phyloP scores from a whole-genome alignment of 805 yeast genomes.

The Candida namnaoensis region DNA sequence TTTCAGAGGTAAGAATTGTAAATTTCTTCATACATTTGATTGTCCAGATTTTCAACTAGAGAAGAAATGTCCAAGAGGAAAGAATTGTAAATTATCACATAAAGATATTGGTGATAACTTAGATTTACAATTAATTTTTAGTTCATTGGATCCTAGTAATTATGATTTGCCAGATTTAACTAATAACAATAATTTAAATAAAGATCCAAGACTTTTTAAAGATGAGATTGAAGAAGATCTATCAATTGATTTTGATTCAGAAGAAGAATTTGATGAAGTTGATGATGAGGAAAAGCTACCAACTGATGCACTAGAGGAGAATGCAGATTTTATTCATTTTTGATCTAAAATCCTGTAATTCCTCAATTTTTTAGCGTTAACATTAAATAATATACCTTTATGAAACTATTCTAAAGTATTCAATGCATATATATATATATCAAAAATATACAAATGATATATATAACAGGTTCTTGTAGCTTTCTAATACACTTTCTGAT shows the following conservation, averaged over 20 bases:
- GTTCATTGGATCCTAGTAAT: constrained; percentile 9
- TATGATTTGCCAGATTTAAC: constrained; percentile 16
- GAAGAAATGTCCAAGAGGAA: constrained; percentile 49
- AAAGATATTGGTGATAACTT: constrained; percentile 18
- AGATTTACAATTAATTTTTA: constrained; percentile 14
- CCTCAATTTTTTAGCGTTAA: no score
- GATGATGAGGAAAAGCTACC: constrained; percentile 15
- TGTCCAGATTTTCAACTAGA: constrained; percentile 67
- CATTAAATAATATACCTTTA: no score
- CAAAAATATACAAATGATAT: no score
- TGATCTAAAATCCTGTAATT: constrained; percentile 1
- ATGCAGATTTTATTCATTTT: constrained; percentile 19
- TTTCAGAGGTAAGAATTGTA: constrained; percentile 48
- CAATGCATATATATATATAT: no score
- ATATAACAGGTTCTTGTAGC: no score
- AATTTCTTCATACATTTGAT: constrained; percentile 44
- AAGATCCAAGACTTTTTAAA: constrained; percentile 14
- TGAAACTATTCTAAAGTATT: no score
- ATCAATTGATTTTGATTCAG: constrained; percentile 6
- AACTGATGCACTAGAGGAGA: constrained; percentile 10
- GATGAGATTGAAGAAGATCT: constrained; percentile 10
- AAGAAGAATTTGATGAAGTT: constrained; percentile 12
- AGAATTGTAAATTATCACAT: constrained; percentile 46
- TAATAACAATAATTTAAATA: constrained; percentile 4
- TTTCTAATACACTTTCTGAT: not conserved